Evolutionary conservation across 2,329 filamentous ascomycete genomes (phyloP), one percentile per base, ranked within the genome.

Genomic region (Aspergillus costaricaensis): DNA sequence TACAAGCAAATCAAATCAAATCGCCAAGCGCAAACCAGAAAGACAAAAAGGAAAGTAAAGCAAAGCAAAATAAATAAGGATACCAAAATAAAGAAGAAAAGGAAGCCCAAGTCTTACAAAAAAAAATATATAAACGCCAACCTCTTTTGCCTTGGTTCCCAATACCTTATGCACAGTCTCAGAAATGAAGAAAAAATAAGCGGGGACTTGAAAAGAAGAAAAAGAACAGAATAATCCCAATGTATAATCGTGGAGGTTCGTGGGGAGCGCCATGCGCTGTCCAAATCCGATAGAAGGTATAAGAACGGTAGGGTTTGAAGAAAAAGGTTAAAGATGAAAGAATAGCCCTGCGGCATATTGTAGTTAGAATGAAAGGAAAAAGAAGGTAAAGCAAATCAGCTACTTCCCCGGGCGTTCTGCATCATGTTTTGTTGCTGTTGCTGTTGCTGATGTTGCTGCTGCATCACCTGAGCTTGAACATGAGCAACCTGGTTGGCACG

Each of bases 391-490:
- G 44, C 32, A 41, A 10, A 41, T 23, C 30, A 39, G 44, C 67
- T 66, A 76, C 56, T 73, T 76, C 5, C 74, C 70, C 75, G 74
- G 25, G 72, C 74, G 59, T 76, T 77, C 39, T 76, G 73, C 76
- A 78, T 78, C 73, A 78, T 77, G 48, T 75, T 77, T 61, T 77
- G 74, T 59, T 76, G 74, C 21, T 76, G 73, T 61, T 75, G 74
- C 60, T 76, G 76, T 50, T 36, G 32, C 12, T 36, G 32, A 36
- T 36, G 32, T 54, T 77, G 75, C 58, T 77, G 75, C 53, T 77
- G 72, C 55, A 72, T 62, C 39, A 65, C 68, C 52, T 72, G 74
- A 19, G 72, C 72, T 52, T 76, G 74, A 58, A 74, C 70, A 15
- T 70, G 70, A 32, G 70, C 69, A 54, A 65, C 67, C 30, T 75